A percentile compares a stretch with the other conserved stretches of the same genome.
Evolutionary conservation across 2,329 filamentous ascomycete species (phyloP).

Genomic region (Phaeosphaeria sp.): DNA sequence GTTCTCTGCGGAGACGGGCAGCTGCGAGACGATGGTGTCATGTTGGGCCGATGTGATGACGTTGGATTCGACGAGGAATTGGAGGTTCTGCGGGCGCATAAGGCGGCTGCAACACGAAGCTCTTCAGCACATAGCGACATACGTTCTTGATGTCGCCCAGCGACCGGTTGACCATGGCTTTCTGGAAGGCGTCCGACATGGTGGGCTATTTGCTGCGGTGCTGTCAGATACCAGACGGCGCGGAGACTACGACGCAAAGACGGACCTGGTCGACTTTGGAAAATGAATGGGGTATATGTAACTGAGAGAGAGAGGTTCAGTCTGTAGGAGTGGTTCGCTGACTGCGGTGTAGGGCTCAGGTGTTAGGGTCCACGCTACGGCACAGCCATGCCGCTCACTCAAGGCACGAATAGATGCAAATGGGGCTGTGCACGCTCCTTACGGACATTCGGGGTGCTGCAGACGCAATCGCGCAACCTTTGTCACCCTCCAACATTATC

Average conservation of each 20-base stretch:
- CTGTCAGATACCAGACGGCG: background rate
- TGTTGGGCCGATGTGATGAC: conserved; percentile 79
- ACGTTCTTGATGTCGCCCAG: conserved; percentile 88
- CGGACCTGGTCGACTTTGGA: background rate
- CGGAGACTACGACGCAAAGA: background rate
- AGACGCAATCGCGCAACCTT: background rate
- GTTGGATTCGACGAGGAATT: conserved; percentile 83
- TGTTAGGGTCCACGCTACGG: conserved; percentile 17
- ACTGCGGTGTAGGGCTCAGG: conserved; percentile 9
- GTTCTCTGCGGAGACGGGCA: conserved; percentile 76
- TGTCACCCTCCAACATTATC: background rate
- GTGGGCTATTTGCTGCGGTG: conserved; percentile 5
- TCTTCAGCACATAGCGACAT: conserved; percentile 38
- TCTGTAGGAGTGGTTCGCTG: conserved; percentile 10
- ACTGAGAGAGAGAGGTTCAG: background rate
- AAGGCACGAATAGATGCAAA: conserved; percentile 3
- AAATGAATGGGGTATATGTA: background rate
- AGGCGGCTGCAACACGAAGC: background rate
- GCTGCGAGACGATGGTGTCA: conserved; percentile 74
- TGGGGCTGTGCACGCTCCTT: conserved; percentile 25
- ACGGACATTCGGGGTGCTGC: background rate
- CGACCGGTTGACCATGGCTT: conserved; percentile 78
- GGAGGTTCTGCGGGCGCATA: conserved; percentile 74
- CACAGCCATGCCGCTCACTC: conserved; percentile 17
- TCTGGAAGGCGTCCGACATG: conserved; percentile 55